Percentiles rank a stretch among this genome's conserved stretches.
These are phyloP conservation scores for Lachnellula subtilissima DNA, from an alignment of 2,329 filamentous ascomycete species.

Conservation along the genomic window DNA sequence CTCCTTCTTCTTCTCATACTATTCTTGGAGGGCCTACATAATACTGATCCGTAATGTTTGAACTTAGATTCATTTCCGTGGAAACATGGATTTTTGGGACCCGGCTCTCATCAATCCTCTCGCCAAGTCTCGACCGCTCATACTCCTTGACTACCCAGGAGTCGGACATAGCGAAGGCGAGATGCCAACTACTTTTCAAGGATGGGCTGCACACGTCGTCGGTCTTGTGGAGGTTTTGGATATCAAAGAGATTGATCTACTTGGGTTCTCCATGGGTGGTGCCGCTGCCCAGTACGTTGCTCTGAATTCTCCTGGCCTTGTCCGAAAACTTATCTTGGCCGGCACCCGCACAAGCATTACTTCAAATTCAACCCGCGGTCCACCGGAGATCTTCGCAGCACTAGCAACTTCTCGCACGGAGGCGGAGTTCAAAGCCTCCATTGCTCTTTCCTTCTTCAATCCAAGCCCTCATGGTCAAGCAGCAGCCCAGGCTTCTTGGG, in stretches of 20 bases:
- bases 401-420: constrained; percentile 31
- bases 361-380: constrained; percentile 26
- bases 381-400: constrained; percentile 32
- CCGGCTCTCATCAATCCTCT: constrained; percentile 33
- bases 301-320: constrained; percentile 24
- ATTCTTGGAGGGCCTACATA: too few relatives aligned
- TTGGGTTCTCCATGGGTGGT: constrained; percentile 37
- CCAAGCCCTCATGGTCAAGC: constrained; percentile 30
- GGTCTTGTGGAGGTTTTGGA: constrained; percentile 28
- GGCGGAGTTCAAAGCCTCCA: constrained; percentile 33
- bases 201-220: constrained; percentile 29
- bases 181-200: constrained; percentile 27
- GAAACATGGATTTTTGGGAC: constrained; percentile 29
- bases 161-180: constrained; percentile 32
- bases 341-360: constrained; percentile 23
- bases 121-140: constrained; percentile 27
- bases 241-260: constrained; percentile 31
- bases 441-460: constrained; percentile 34
- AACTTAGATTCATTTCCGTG: constrained; percentile 23
- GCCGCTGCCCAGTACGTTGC: constrained; percentile 31
- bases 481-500: constrained; percentile 33
- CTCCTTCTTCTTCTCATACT: too few relatives aligned
- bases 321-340: constrained; percentile 30
- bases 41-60: too few relatives aligned
- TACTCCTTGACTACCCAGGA: constrained; percentile 36